These are phyloP conservation scores for Reutealis trisperma DNA, from an alignment of 345 rosid species.

Conservation along the genomic window DNA sequence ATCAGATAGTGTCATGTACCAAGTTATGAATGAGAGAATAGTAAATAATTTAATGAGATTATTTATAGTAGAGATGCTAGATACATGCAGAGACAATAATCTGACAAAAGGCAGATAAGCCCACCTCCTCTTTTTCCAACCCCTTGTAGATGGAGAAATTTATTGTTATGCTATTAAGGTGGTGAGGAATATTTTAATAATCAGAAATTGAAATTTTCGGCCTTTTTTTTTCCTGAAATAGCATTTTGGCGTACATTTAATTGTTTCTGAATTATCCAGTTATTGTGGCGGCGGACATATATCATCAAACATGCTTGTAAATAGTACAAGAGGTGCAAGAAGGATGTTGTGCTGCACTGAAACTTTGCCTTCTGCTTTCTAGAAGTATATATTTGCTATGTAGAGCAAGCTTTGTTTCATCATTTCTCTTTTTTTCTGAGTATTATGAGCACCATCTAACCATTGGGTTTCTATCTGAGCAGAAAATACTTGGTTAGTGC, in stretches of 20 bases:
- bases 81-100: background rate
- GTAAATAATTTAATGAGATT: background rate
- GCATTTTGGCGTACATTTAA: background rate
- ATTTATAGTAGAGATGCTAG: background rate
- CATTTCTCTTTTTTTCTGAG: background rate
- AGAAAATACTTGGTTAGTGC: constrained; percentile 56
- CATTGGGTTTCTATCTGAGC: constrained; percentile 17
- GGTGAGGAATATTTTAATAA: too few species aligned
- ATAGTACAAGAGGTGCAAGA: background rate
- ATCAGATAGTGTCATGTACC: background rate
- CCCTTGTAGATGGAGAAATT: too few species aligned
- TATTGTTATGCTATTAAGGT: too few species aligned
- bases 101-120: background rate
- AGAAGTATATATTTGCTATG: background rate
- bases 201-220: too few species aligned
- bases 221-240: too few species aligned
- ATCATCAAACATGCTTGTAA: background rate
- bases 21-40: background rate
- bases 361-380: background rate
- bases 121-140: too few species aligned
- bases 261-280: background rate
- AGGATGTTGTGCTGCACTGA: background rate
- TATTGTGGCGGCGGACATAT: background rate
- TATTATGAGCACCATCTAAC: constrained; percentile 12
- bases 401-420: background rate